Percentiles rank a stretch among this genome's conserved stretches.
Evolutionary conservation across 441 rosid genomes (phyloP).

Genomic region (Mallotus japonicus): DNA sequence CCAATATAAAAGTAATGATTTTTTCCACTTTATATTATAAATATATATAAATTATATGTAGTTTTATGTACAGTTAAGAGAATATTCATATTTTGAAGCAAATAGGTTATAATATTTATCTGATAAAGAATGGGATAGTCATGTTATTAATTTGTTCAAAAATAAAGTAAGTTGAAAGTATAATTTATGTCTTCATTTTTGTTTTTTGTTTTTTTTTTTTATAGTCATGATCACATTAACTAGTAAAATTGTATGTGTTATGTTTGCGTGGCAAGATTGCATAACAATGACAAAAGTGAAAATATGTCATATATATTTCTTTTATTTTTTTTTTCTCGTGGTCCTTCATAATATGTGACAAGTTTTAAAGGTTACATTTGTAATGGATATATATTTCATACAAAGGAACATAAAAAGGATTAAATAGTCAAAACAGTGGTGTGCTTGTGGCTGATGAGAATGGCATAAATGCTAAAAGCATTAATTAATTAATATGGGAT

Average conservation of each 20-base stretch:
- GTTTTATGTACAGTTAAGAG: neutral
- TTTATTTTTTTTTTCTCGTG: neutral
- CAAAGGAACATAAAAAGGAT: neutral
- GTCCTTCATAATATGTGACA: neutral
- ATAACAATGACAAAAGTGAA: neutral
- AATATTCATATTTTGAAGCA: neutral
- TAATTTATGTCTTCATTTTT: too few relatives aligned
- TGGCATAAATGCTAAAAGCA: neutral
- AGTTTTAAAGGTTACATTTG: neutral
- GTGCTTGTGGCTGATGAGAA: neutral
- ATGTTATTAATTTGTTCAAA: neutral
- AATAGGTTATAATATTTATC: neutral
- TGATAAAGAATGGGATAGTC: neutral
- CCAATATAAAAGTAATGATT: too few relatives aligned
- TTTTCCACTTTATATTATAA: too few relatives aligned
- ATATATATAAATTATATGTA: too few relatives aligned
- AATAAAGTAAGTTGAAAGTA: too few relatives aligned
- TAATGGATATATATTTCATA: neutral
- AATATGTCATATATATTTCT: neutral
- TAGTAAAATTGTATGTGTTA: neutral
- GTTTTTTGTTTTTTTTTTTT: neutral
- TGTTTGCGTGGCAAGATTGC: neutral
- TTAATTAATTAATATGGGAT: neutral
- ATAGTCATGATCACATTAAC: neutral
- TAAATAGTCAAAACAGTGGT: neutral